Conservation (phyloP, 2,329 filamentous ascomycete genomes). For the Scytalidium lignicola region DNA sequence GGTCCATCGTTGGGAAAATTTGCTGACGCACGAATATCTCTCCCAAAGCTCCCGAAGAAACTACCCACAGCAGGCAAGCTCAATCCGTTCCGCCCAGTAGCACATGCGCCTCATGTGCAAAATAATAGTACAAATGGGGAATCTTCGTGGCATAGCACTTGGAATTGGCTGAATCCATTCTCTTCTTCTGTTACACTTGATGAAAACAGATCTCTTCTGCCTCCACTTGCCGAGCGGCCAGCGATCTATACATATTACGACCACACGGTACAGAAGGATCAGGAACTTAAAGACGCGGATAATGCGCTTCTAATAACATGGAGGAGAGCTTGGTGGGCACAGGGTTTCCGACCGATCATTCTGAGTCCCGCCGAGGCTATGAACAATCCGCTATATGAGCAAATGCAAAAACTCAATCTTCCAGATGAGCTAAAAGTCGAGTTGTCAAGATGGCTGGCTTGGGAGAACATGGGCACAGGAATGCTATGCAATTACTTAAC, state of each 20-base stretch:
- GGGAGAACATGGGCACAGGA: constrained; percentile 85
- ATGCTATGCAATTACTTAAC: constrained; percentile 74
- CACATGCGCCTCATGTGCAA: constrained; percentile 63
- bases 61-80: constrained; percentile 35
- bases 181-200: constrained; percentile 76
- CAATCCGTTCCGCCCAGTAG: constrained; percentile 64
- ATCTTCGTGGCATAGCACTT: constrained; percentile 81
- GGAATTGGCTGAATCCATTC: constrained; percentile 88
- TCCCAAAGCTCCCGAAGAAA: constrained; percentile 41
- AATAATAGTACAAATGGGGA: constrained; percentile 74
- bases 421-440: constrained; percentile 61
- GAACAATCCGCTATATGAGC: constrained; percentile 72
- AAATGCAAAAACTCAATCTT: constrained; percentile 59
- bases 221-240: constrained; percentile 64
- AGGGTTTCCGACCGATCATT: constrained; percentile 83
- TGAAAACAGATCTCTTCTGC: constrained; percentile 77
- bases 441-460: constrained; percentile 82
- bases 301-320: constrained; percentile 77
- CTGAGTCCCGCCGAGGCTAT: constrained; percentile 75
- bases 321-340: constrained; percentile 92
- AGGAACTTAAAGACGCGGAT: constrained; percentile 64
- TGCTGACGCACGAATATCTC: constrained; percentile 44
- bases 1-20: constrained; percentile 44
- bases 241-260: constrained; percentile 92
- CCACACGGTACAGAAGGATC: constrained; percentile 54